Evolutionary conservation across 495 filamentous ascomycete species (phyloP), one percentile per base, ranked within the genome.

Genomic region (Lasiosphaeria hispida): DNA sequence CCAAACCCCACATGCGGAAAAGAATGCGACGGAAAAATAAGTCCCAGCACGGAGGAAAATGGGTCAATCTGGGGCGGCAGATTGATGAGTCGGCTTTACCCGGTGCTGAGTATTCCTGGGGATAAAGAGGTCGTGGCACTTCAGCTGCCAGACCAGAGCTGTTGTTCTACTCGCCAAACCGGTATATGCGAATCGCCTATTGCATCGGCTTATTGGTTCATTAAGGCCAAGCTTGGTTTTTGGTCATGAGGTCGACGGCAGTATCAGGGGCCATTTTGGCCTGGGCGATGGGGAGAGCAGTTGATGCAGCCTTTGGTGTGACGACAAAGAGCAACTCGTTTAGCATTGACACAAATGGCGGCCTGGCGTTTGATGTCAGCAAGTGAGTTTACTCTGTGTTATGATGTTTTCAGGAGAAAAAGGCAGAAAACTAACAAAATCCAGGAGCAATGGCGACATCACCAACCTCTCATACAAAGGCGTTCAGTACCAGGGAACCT

Each of bases 391-490:
- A n/a, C n/a, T n/a, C 33, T 37, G 10, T 13, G 4, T 15, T 41
- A 48, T 10, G 7, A 23, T 37, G 33, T 37, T 2, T 14, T 47
- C 10, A 4, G 4, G 5, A 18, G 14, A 10, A 53, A 17, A 13
- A 10, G 13, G 15, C 13, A 14, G 14, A 17, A 2, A 4, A 13
- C 55, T 51, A n/a, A 52, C 56, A 17, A 0, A 13, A 34, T 7
- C 41, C 48, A 75, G 71, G 38, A 60, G 63, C 1, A 84, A 66
- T 53, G 83, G 83, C 42, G 83, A 86, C 61, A 80, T 86, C 50
- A 80, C 77, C 7, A 83, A 77, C 4, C 73, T 86, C 42, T 61
- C 73, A 4, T 85, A 72, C 65, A 78, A 80, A 48, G 75, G 77
- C n/a, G 69, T 76, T 5, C 78, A 86, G 57, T 72, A 79, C 45